Percentiles rank a stretch among this genome's conserved stretches.
Conservation (phyloP, 805 yeast species). For the Candida hungchunana region DNA sequence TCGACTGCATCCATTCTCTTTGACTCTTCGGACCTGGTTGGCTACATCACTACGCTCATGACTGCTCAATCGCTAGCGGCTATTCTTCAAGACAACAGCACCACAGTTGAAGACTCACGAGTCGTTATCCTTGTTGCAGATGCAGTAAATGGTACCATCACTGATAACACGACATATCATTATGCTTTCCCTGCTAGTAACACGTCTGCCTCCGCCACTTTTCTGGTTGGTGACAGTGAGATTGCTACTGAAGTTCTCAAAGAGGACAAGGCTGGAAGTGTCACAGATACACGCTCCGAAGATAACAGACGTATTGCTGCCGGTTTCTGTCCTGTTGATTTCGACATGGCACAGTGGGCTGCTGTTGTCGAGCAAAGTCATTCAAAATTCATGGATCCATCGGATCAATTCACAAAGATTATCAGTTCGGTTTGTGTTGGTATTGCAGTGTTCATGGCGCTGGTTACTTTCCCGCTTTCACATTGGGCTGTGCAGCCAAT, state of each 20-base stretch:
- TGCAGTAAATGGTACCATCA: conserved; percentile 17
- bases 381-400: conserved; percentile 56
- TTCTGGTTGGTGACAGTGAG: conserved; percentile 29
- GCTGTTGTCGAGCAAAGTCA: conserved; percentile 65
- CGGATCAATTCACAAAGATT: conserved; percentile 56
- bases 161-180: conserved; percentile 31
- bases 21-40: conserved; percentile 46
- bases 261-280: conserved; percentile 38
- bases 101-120: conserved; percentile 7
- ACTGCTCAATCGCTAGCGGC: conserved; percentile 40
- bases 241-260: conserved; percentile 34
- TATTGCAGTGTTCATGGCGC: conserved; percentile 66
- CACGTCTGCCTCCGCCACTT: conserved; percentile 14
- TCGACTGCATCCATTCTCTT: conserved; percentile 68
- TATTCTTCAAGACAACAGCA: conserved; percentile 21
- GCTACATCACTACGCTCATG: conserved; percentile 62
- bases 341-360: conserved; percentile 57
- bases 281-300: conserved; percentile 34
- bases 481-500: conserved; percentile 85
- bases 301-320: conserved; percentile 42
- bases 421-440: conserved; percentile 77
- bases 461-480: conserved; percentile 78
- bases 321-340: conserved; percentile 48
- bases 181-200: conserved; percentile 34
- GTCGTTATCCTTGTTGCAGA: conserved; percentile 23